Evolutionary conservation across 2,329 filamentous ascomycete species (phyloP).

Genomic region (Sordariomycetes sp.): DNA sequence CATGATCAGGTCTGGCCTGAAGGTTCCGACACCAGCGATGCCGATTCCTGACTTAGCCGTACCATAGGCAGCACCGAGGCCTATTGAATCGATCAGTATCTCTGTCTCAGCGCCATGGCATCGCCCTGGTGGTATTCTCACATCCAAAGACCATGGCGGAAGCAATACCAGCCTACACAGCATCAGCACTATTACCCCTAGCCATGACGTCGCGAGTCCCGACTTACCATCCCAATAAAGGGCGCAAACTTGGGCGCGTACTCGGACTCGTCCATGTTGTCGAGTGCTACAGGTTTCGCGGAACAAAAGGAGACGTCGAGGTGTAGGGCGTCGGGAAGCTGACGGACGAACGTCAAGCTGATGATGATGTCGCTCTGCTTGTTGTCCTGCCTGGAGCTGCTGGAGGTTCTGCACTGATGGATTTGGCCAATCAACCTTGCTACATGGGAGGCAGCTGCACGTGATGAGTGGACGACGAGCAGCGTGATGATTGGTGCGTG

Average conservation of each 20-base stretch:
- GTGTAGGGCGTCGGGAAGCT: no score
- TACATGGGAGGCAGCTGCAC: no score
- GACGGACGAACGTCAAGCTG: background rate
- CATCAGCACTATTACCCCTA: constrained; percentile 11
- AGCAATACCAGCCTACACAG: constrained; percentile 61
- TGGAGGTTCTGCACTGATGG: no score
- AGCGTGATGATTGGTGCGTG: no score
- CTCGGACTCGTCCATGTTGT: constrained; percentile 44
- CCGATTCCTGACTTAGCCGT: constrained; percentile 85
- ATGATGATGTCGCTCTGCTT: background rate
- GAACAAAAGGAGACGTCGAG: constrained; percentile 8
- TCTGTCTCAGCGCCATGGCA: constrained; percentile 12
- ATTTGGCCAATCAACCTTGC: no score
- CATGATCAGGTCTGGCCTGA: constrained; percentile 83
- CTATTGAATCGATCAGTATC: constrained; percentile 20
- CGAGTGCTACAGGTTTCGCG: constrained; percentile 5
- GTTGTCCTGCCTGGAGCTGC: background rate
- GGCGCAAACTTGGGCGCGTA: constrained; percentile 73
- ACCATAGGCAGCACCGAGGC: constrained; percentile 71
- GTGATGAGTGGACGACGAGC: no score
- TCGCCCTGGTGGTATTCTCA: constrained; percentile 30
- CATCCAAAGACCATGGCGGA: constrained; percentile 79
- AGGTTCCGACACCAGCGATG: constrained; percentile 77
- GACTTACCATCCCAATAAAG: constrained; percentile 77
- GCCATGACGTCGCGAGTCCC: constrained; percentile 4